A percentile compares a stretch with the other conserved stretches of the same genome.
Conservation (phyloP, 192 early-diverging fungal genomes). For the Tieghemiomyces parasiticus region DNA sequence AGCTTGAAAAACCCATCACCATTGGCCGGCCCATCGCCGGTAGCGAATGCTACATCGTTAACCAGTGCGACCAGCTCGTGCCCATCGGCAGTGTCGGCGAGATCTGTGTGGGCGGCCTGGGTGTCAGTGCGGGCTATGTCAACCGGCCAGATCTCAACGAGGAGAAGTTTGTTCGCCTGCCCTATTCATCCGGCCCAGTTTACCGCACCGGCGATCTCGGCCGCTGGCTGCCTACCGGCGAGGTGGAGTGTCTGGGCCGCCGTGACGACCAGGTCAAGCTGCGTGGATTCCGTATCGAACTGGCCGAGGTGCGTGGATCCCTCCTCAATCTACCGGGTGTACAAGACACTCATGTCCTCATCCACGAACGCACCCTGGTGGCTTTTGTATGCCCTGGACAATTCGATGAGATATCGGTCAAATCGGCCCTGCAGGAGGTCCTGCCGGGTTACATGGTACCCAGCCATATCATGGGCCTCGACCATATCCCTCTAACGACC, state of each 20-base stretch:
- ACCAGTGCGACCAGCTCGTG: slow-evolving; percentile 12
- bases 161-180: slow-evolving; percentile 18
- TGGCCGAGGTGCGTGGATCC: slow-evolving; percentile 18
- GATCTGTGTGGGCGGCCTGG: slow-evolving; percentile 23
- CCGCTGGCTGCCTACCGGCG: slow-evolving; percentile 10
- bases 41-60: slow-evolving; percentile 14
- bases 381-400: not conserved
- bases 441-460: not conserved
- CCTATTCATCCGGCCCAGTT: not conserved
- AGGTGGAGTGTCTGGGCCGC: slow-evolving; percentile 19
- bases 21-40: slow-evolving; percentile 12
- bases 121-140: slow-evolving; percentile 25
- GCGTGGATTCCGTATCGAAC: slow-evolving; percentile 27
- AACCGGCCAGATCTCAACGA: slow-evolving; percentile 25
- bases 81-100: slow-evolving; percentile 24
- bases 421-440: not conserved
- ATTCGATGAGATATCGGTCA: not conserved
- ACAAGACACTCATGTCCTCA: not conserved
- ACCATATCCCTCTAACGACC: not conserved
- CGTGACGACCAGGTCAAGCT: slow-evolving; percentile 35
- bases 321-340: slow-evolving; percentile 11
- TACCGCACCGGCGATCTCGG: slow-evolving; percentile 10
- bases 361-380: not conserved
- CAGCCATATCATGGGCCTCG: not conserved
- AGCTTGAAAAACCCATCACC: not conserved